phyloP scores from a whole-genome alignment of 257 asterid species.

The Parsonsia alboflavescens region DNA sequence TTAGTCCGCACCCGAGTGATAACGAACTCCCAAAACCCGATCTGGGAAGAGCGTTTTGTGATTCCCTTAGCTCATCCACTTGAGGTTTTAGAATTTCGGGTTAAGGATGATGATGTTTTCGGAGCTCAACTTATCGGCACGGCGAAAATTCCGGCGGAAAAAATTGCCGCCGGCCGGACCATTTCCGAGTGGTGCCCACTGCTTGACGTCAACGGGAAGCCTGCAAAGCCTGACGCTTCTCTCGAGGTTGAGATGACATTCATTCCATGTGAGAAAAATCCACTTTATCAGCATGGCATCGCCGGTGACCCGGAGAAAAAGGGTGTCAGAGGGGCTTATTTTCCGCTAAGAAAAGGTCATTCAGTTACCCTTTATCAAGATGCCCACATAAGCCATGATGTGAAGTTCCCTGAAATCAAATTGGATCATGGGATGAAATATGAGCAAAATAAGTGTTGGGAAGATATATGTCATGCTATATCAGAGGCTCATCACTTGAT shows the following conservation, averaged over 20 bases:
- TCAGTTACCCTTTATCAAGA: conserved; percentile 78
- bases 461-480: conserved; percentile 77
- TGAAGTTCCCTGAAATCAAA: conserved; percentile 41
- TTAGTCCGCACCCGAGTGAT: conserved; percentile 86
- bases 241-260: conserved; percentile 50
- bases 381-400: conserved; percentile 52
- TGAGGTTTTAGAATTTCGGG: conserved; percentile 46
- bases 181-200: conserved; percentile 51
- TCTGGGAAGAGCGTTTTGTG: conserved; percentile 60
- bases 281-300: conserved; percentile 56
- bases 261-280: conserved; percentile 46
- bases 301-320: conserved; percentile 52
- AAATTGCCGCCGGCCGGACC: conserved; percentile 41
- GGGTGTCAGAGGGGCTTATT: conserved; percentile 65
- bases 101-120: conserved; percentile 73
- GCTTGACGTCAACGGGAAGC: conserved; percentile 35
- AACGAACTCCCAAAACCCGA: conserved; percentile 62
- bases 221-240: conserved; percentile 52
- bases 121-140: conserved; percentile 71
- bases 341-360: conserved; percentile 74
- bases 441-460: conserved; percentile 65
- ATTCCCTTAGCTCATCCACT: conserved; percentile 64
- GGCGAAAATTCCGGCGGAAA: conserved; percentile 43
- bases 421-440: conserved; percentile 50
- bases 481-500: conserved; percentile 86